Percentiles rank a stretch among this genome's conserved stretches.
phyloP scores from a whole-genome alignment of 1,284 basidiomycete species.

The Vanrija pseudolonga region DNA sequence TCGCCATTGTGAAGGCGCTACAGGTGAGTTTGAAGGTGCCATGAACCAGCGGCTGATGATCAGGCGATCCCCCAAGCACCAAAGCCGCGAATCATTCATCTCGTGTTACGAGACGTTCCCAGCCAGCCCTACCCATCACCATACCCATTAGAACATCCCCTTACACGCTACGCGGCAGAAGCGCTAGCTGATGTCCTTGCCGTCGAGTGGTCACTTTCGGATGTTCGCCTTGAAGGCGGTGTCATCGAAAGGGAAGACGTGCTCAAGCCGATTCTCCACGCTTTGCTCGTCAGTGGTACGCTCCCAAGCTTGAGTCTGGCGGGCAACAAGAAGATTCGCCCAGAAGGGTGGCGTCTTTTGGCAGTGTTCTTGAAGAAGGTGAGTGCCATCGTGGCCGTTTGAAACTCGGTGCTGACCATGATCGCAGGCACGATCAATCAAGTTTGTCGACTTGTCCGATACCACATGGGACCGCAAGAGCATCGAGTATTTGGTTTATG shows the following conservation, averaged over 20 bases:
- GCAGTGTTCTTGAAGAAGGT: constrained; percentile 74
- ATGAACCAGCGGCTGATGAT: neutral
- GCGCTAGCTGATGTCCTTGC: constrained; percentile 82
- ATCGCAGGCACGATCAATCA: constrained; percentile 64
- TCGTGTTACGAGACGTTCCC: constrained; percentile 24
- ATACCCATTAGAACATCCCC: constrained; percentile 51
- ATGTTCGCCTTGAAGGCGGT: constrained; percentile 71
- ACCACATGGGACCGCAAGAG: constrained; percentile 79
- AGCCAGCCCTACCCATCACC: constrained; percentile 11
- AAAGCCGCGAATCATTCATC: constrained; percentile 32
- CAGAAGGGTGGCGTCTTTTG: constrained; percentile 72
- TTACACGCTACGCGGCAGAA: constrained; percentile 66
- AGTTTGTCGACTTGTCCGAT: constrained; percentile 84
- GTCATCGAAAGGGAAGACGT: constrained; percentile 72
- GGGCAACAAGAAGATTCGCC: constrained; percentile 76
- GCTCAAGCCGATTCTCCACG: constrained; percentile 84
- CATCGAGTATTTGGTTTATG: constrained; percentile 73
- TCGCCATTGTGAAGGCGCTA: constrained; percentile 64
- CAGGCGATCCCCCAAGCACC: constrained; percentile 25
- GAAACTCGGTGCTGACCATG: constrained; percentile 1
- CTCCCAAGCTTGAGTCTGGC: constrained; percentile 81
- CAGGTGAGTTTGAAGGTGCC: constrained; percentile 54
- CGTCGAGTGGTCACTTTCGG: constrained; percentile 82
- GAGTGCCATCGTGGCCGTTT: constrained; percentile 19
- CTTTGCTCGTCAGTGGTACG: constrained; percentile 76